A percentile compares a stretch with the other conserved stretches of the same genome.
These are phyloP conservation scores for Eurotiales sp. DNA, from an alignment of 2,329 filamentous ascomycete species.

Conservation along the genomic window DNA sequence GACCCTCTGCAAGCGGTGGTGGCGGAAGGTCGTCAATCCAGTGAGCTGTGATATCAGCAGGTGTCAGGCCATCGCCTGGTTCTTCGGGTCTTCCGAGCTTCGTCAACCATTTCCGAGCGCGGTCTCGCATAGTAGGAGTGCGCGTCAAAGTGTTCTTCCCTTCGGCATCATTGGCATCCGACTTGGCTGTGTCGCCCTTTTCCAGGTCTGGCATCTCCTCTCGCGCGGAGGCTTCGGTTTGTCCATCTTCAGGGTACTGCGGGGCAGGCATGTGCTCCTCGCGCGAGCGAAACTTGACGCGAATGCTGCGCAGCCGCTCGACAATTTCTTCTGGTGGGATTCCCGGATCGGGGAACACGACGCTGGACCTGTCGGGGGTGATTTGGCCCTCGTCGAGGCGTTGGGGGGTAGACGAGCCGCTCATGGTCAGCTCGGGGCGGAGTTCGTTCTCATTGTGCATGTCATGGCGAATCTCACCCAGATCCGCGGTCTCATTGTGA, in stretches of 20 bases:
- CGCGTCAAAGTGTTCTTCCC: constrained; percentile 12
- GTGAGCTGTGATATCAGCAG: constrained; percentile 1
- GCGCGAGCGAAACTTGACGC: constrained; percentile 14
- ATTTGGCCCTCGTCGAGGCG: constrained; percentile 7
- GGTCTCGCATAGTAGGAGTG: constrained; percentile 4
- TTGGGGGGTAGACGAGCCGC: constrained; percentile 3
- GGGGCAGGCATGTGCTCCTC: constrained; percentile 13
- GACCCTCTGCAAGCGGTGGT: not conserved
- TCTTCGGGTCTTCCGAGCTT: constrained; percentile 16
- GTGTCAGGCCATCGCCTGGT: constrained; percentile 14
- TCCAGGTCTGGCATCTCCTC: constrained; percentile 12
- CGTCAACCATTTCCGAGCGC: constrained; percentile 12
- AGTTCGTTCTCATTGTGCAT: not conserved
- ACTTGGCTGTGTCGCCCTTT: constrained; percentile 12
- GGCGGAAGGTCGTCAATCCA: constrained; percentile 8
- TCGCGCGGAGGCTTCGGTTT: not conserved
- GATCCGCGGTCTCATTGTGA: too few relatives aligned
- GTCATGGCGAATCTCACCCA: too few relatives aligned
- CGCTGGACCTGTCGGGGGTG: constrained; percentile 13
- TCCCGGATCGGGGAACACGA: constrained; percentile 14
- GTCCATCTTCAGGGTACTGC: constrained; percentile 9
- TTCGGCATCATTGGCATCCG: constrained; percentile 9
- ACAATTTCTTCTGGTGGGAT: constrained; percentile 13
- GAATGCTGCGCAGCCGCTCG: constrained; percentile 10
- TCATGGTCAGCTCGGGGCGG: not conserved